These are phyloP conservation scores for Colletotrichum falcatum DNA, from an alignment of 2,329 filamentous ascomycete genomes.

Conservation along the genomic window DNA sequence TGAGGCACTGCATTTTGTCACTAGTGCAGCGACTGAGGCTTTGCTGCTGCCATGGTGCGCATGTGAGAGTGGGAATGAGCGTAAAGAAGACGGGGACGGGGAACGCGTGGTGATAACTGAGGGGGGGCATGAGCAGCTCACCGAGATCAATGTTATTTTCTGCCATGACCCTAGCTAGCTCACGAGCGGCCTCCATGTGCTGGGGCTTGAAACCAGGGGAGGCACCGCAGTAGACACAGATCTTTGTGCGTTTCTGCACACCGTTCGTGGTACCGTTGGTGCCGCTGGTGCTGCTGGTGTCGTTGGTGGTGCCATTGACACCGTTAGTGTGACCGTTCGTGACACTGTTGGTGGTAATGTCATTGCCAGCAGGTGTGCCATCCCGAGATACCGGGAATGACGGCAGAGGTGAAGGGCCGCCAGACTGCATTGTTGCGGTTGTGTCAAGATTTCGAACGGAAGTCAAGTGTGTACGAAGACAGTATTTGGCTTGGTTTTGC, in stretches of 20 bases:
- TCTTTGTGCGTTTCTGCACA: constrained; percentile 66
- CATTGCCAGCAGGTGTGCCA: constrained; percentile 45
- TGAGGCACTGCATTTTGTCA: constrained; percentile 5
- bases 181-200: constrained; percentile 82
- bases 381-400: constrained; percentile 48
- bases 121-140: constrained; percentile 48
- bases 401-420: constrained; percentile 53
- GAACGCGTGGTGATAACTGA: background rate
- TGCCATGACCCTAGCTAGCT: constrained; percentile 80
- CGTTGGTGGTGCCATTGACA: constrained; percentile 42
- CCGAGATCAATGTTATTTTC: constrained; percentile 81
- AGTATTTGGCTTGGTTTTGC: background rate
- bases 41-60: background rate
- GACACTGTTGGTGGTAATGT: constrained; percentile 44
- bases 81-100: background rate
- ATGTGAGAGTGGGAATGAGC: background rate
- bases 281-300: constrained; percentile 45
- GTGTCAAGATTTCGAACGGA: background rate
- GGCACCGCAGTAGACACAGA: constrained; percentile 96
- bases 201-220: constrained; percentile 77
- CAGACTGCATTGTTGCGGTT: constrained; percentile 53
- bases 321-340: constrained; percentile 43
- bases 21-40: constrained; percentile 11
- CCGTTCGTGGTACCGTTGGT: constrained; percentile 46
- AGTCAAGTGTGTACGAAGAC: background rate